phyloP scores from a whole-genome alignment of 2,329 filamentous ascomycete genomes.

The Raffaelea deltoideospora region DNA sequence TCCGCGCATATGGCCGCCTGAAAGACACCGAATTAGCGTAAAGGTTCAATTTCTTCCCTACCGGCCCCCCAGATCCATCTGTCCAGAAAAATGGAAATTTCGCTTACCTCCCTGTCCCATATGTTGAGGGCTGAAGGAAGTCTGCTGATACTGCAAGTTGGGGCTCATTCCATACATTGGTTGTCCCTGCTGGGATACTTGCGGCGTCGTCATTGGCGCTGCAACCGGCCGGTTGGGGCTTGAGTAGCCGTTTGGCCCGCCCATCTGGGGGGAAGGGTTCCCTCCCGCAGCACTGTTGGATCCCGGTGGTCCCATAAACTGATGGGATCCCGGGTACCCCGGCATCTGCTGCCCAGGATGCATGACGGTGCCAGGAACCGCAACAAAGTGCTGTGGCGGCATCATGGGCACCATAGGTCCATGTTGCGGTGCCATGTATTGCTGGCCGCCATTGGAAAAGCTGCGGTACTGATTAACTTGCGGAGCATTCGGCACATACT shows the following conservation, averaged over 20 bases:
- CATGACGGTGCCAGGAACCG: conserved; percentile 54
- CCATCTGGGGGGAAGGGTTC: conserved; percentile 20
- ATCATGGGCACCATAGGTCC: conserved; percentile 70
- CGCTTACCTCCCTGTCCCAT: conserved; percentile 57
- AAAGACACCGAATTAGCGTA: no score
- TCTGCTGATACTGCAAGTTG: conserved; percentile 59
- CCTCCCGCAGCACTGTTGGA: no score
- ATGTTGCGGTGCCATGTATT: conserved; percentile 57
- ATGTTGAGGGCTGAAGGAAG: conserved; percentile 55
- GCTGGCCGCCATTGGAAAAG: conserved; percentile 57
- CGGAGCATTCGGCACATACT: conserved; percentile 53
- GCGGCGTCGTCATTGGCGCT: conserved; percentile 87
- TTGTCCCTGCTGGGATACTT: conserved; percentile 86
- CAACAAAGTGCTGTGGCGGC: conserved; percentile 65
- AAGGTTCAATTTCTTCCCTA: no score
- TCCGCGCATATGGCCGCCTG: conserved; percentile 38
- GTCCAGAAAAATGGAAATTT: conserved; percentile 1
- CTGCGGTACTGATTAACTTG: conserved; percentile 58
- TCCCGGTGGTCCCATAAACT: conserved; percentile 47
- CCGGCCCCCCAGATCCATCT: no score
- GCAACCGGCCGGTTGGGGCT: conserved; percentile 59
- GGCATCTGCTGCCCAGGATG: conserved; percentile 57
- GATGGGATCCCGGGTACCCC: conserved; percentile 61
- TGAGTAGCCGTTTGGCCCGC: conserved; percentile 65
- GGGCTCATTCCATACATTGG: conserved; percentile 63